Conservation (phyloP, 192 early-diverging fungal species). For the Gryganskiella cystojenkinii region DNA sequence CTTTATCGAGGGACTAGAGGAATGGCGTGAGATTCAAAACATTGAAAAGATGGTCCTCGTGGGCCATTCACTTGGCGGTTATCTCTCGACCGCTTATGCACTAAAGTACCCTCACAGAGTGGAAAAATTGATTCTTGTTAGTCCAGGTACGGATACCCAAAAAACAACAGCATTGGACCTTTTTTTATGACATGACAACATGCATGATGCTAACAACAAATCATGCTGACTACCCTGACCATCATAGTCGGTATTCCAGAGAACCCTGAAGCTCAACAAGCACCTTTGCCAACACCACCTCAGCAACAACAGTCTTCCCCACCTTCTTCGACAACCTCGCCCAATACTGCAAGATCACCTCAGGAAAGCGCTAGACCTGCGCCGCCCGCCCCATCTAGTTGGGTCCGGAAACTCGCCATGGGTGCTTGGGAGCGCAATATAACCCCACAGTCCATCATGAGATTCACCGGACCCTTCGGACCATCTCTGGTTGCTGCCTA, state of each 20-base stretch:
- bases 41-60: conserved; percentile 88
- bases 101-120: conserved; percentile 88
- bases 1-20: conserved; percentile 92
- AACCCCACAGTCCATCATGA: conserved; percentile 84
- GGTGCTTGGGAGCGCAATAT: conserved; percentile 82
- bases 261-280: conserved; percentile 53
- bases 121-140: conserved; percentile 87
- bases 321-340: conserved; percentile 1
- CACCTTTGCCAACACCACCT: conserved; percentile 36
- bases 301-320: conserved; percentile 11
- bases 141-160: no score
- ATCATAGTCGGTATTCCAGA: conserved; percentile 70
- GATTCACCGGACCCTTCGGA: conserved; percentile 82
- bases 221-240: no score
- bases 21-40: conserved; percentile 81
- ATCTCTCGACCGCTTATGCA: conserved; percentile 87
- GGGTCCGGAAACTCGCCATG: conserved; percentile 54
- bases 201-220: no score
- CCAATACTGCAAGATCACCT: no score
- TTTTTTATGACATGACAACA: neutral
- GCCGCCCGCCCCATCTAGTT: conserved; percentile 13
- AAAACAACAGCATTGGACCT: neutral
- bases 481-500: conserved; percentile 67
- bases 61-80: conserved; percentile 91
- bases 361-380: neutral